These are phyloP conservation scores for Globisporangium paddicum DNA, from an alignment of 352 stramenopile species.

Conservation along the genomic window DNA sequence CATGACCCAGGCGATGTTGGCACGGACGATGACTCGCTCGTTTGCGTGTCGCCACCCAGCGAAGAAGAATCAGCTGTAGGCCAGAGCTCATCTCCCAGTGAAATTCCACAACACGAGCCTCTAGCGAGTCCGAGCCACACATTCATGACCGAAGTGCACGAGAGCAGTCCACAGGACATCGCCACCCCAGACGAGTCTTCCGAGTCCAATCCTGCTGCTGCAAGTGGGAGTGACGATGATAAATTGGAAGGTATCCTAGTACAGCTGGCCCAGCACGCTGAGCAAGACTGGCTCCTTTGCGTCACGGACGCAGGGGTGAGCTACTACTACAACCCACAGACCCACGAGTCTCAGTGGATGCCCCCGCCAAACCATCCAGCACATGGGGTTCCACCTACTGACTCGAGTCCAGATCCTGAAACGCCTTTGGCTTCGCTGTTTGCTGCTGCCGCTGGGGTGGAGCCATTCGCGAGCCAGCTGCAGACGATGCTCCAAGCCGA, in stretches of 20 bases:
- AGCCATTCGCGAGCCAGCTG: conserved; percentile 21
- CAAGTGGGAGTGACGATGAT: not conserved
- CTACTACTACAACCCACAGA: conserved; percentile 72
- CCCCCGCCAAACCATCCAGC: conserved; percentile 14
- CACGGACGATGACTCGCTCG: not conserved
- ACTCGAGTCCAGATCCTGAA: not conserved
- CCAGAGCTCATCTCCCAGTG: not conserved
- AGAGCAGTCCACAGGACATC: not conserved
- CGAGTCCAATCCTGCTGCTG: not conserved
- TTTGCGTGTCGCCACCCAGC: not conserved
- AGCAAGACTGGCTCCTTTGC: conserved; percentile 35
- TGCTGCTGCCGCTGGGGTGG: conserved; percentile 16
- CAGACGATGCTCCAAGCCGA: conserved; percentile 30
- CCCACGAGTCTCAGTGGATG: conserved; percentile 59
- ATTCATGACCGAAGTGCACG: conserved; percentile 1
- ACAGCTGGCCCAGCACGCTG: not conserved
- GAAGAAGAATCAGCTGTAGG: not conserved
- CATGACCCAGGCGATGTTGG: not conserved
- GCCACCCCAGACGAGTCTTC: not conserved
- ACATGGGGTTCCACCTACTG: not conserved
- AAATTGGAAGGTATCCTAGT: not conserved
- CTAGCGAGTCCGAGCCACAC: not conserved
- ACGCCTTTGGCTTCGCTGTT: conserved; percentile 20
- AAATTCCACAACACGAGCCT: not conserved
- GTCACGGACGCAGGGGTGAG: conserved; percentile 42